Evolutionary conservation across 306 rosid species (phyloP).

Genomic region (Oemleria cerasiformis): DNA sequence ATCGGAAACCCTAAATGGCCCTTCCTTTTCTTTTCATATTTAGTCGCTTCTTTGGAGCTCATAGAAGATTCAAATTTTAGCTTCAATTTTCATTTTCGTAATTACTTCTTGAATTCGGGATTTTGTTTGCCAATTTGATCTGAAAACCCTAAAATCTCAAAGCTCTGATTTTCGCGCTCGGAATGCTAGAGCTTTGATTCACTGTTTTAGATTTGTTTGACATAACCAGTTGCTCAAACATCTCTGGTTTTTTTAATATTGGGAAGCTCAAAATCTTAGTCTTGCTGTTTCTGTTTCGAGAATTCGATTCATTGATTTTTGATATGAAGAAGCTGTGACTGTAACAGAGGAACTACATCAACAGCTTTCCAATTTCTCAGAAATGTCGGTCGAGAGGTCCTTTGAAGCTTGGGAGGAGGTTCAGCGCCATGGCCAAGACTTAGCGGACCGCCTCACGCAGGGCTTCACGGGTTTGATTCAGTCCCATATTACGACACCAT

Average conservation of each 20-base stretch:
- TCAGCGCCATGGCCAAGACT: constrained; percentile 92
- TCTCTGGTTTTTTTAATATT: background rate
- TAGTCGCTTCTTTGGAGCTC: background rate
- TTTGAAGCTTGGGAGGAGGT: constrained; percentile 98
- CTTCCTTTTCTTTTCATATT: background rate
- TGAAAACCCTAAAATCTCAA: constrained; percentile 1
- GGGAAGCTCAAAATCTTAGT: background rate
- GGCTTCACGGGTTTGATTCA: constrained; percentile 86
- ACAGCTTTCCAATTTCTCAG: constrained; percentile 9
- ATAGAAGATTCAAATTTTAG: background rate
- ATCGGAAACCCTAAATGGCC: background rate
- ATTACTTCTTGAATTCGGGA: background rate
- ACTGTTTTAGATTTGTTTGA: background rate
- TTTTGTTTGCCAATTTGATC: background rate
- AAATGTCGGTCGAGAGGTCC: constrained; percentile 84
- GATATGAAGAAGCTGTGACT: constrained; percentile 31
- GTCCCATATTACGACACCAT: constrained; percentile 69
- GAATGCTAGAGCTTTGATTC: background rate
- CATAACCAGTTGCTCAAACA: background rate
- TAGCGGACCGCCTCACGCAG: constrained; percentile 92
- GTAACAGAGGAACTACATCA: constrained; percentile 3
- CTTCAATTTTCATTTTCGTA: background rate
- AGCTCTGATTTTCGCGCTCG: background rate
- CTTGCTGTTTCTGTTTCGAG: background rate
- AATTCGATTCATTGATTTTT: background rate